A percentile compares a stretch with the other conserved stretches of the same genome.
Evolutionary conservation across 768 basidiomycete species (phyloP).

Genomic region (Pleurotus giganteus): DNA sequence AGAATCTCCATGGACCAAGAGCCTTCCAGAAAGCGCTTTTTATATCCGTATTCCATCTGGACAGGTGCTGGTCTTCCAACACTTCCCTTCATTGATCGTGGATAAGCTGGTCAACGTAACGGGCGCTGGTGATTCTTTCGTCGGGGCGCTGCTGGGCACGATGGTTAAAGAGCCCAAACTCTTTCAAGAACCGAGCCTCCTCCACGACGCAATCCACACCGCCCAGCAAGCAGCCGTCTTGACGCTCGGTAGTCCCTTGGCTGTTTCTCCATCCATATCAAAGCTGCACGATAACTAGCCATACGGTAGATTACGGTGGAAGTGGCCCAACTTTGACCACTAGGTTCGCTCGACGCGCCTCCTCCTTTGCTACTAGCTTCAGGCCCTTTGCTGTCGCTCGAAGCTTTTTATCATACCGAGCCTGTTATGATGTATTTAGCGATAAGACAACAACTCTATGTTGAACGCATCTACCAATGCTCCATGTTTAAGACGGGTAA

Average conservation of each 20-base stretch:
- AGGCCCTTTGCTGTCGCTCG: slow-evolving; percentile 37
- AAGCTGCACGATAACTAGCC: slow-evolving; percentile 14
- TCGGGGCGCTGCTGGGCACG: slow-evolving; percentile 75
- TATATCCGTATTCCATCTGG: slow-evolving; percentile 46
- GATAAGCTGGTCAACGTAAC: slow-evolving; percentile 66
- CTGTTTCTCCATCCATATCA: slow-evolving; percentile 67
- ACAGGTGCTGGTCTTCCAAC: slow-evolving; percentile 61
- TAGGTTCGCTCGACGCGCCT: slow-evolving; percentile 46
- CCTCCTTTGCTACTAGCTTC: slow-evolving; percentile 44
- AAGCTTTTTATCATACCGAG: slow-evolving; percentile 53
- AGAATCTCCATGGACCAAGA: slow-evolving; percentile 49
- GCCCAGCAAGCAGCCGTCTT: slow-evolving; percentile 68
- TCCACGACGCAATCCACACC: slow-evolving; percentile 44
- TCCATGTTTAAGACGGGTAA: slow-evolving; percentile 75
- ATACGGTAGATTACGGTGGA: slow-evolving; percentile 1
- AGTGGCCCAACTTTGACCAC: slow-evolving; percentile 63
- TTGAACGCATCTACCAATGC: slow-evolving; percentile 47
- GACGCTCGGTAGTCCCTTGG: slow-evolving; percentile 53
- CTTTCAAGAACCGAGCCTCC: slow-evolving; percentile 42
- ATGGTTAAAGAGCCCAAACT: slow-evolving; percentile 43
- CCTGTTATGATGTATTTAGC: slow-evolving; percentile 29
- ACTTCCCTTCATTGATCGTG: slow-evolving; percentile 60
- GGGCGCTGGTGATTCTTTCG: slow-evolving; percentile 90
- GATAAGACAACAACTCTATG: neutral
- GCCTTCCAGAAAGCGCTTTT: slow-evolving; percentile 43